Conservation (phyloP, 129 eudicot species). For the Helianthus tuberosus region DNA sequence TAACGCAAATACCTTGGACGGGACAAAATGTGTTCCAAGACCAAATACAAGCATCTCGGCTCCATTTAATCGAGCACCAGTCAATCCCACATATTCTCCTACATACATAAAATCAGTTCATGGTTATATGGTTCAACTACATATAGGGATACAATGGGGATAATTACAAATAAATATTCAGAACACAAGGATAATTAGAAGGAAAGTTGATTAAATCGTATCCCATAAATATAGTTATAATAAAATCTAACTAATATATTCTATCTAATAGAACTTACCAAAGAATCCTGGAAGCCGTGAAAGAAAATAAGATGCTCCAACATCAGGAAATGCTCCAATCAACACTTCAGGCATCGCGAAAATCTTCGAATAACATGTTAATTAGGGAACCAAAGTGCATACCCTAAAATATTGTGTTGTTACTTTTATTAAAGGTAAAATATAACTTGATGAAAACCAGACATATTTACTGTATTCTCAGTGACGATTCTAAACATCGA, state of each 20-base stretch:
- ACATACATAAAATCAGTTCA: background rate
- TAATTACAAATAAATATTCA: too few relatives aligned
- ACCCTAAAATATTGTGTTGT: too few relatives aligned
- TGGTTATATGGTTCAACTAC: background rate
- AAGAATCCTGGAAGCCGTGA: conserved; percentile 47
- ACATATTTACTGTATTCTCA: too few relatives aligned
- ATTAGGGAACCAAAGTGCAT: too few relatives aligned
- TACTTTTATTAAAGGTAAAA: too few relatives aligned
- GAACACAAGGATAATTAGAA: too few relatives aligned
- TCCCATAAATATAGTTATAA: too few relatives aligned
- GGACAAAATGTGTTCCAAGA: conserved; percentile 54
- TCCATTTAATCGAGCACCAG: conserved; percentile 41
- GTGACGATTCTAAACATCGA: conserved; percentile 29
- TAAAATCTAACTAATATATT: too few relatives aligned
- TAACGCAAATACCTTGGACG: conserved; percentile 38
- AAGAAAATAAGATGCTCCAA: conserved; percentile 52
- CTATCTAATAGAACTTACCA: conserved; percentile 32
- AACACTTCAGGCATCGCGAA: conserved; percentile 62
- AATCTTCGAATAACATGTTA: conserved; percentile 20
- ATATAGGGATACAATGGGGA: too few relatives aligned
- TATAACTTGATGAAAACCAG: too few relatives aligned
- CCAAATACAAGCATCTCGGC: conserved; percentile 49
- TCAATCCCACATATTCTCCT: conserved; percentile 44
- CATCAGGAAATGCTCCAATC: conserved; percentile 48
- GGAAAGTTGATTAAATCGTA: too few relatives aligned